Evolutionary conservation across 148 eudicot species (phyloP).

Genomic region (Chenopodium formosanum): DNA sequence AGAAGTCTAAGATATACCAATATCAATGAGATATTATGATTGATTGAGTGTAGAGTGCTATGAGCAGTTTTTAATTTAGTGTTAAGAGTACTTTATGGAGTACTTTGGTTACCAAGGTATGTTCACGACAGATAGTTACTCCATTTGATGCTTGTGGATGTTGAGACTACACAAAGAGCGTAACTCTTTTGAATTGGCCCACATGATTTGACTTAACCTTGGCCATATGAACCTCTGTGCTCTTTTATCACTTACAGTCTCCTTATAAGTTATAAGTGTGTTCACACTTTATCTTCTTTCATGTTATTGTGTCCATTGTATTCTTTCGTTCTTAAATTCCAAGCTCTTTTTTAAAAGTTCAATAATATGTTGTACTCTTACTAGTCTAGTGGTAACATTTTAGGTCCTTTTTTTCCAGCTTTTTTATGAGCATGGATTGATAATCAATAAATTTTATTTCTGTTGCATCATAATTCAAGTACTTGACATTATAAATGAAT

Average conservation of each 20-base stretch:
- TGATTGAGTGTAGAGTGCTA: background rate
- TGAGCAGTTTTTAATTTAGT: background rate
- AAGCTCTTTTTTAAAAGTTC: too few species aligned
- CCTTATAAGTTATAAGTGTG: too few species aligned
- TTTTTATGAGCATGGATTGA: background rate
- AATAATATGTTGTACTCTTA: too few species aligned
- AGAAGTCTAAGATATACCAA: too few species aligned
- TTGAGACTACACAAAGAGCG: background rate
- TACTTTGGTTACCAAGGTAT: background rate
- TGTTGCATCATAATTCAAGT: background rate
- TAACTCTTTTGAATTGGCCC: background rate
- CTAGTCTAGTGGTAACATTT: too few species aligned
- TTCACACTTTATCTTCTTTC: too few species aligned
- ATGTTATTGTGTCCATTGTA: too few species aligned
- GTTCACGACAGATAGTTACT: background rate
- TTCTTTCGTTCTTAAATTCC: too few species aligned
- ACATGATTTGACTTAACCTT: background rate
- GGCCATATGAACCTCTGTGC: too few species aligned
- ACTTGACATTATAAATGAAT: background rate
- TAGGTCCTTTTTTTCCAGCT: too few species aligned
- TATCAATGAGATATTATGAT: background rate
- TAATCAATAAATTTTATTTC: background rate
- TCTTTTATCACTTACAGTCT: too few species aligned
- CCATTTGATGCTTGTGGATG: background rate
- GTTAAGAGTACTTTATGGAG: background rate